Base-by-base conservation (phyloP, 352 stramenopile species). In the Globisporangium middletonii region DNA sequence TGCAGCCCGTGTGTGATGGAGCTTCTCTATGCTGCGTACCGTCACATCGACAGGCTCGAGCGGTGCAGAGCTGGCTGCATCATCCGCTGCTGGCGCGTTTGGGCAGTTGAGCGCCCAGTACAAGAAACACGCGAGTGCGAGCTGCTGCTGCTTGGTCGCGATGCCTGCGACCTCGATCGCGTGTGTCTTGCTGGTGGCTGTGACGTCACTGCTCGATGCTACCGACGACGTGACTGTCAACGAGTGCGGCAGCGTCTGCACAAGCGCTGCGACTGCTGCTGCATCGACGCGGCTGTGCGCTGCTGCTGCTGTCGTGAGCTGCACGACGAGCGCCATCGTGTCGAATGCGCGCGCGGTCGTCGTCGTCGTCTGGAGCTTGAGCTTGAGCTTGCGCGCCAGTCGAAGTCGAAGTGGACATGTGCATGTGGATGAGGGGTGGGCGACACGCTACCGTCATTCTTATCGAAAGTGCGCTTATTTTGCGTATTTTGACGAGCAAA, bases 101-200 rank as follows among this genome's bases (percentile, higher is more conserved):
- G 51, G 30, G 42, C 64, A 56, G 27, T 67, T 67, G 46, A 86
- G 55, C 43, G 65, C 26, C 75, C 77, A 87, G 50, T 85, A 65
- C 60, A 83, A 53, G 55, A 79, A 57, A 55, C 75, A 83, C 37
- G 77, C 72, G 53, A 82, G 60, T 13, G 71, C 77, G 27, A 87
- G 55, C 41, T 87, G 77, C 50, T 81, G 67, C 7, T 66, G 70
- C n/a, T 63, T 69, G 62, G 70, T 57, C 3, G 50, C 43, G 49
- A 78, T 67, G 23, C 68, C 69, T 18, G 50, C 60, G 41, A 83
- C 46, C 27, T 50, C 62, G 33, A 30, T 44, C 37, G 23, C 15
- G 18, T 27, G 19, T 19, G 19, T n/a, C 0, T 3, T 16, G 28
- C n/a, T 15, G 23, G 18, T 47, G 23, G 16, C 46, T 18, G 6